A percentile compares a stretch with the other conserved stretches of the same genome.
Evolutionary conservation across 2,329 filamentous ascomycete species (phyloP).

Genomic region (Massarina eburnea): DNA sequence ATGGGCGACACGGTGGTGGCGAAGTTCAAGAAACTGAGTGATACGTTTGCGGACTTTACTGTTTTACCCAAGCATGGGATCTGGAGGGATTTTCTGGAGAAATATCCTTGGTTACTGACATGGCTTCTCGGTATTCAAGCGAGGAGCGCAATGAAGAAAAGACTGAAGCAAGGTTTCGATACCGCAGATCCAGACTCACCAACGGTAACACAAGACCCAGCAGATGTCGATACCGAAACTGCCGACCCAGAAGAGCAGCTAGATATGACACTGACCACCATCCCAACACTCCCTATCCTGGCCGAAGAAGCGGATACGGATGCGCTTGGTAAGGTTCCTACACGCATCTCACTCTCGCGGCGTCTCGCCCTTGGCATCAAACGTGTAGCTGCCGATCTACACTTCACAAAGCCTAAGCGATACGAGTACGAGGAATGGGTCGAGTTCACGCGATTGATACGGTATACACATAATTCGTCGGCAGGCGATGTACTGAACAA

Average conservation of each 20-base stretch:
- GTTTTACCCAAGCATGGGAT: slow-evolving; percentile 64
- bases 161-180: slow-evolving; percentile 52
- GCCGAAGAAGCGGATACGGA: slow-evolving; percentile 38
- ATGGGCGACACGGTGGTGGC: slow-evolving; percentile 78
- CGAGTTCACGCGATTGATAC: slow-evolving; percentile 75
- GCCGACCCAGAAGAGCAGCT: slow-evolving; percentile 12
- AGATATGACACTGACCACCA: slow-evolving; percentile 1
- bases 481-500: slow-evolving; percentile 33
- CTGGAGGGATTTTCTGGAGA: slow-evolving; percentile 54
- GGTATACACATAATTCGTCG: slow-evolving; percentile 20
- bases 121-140: slow-evolving; percentile 40
- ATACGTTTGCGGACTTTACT: slow-evolving; percentile 64
- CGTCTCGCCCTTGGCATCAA: slow-evolving; percentile 71
- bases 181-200: slow-evolving; percentile 34
- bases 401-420: slow-evolving; percentile 57
- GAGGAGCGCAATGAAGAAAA: slow-evolving; percentile 36
- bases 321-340: slow-evolving; percentile 40
- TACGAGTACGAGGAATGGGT: slow-evolving; percentile 88
- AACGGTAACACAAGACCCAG: slow-evolving; percentile 19
- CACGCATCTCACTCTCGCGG: slow-evolving; percentile 61
- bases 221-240: not conserved
- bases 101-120: slow-evolving; percentile 48
- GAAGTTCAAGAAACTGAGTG: slow-evolving; percentile 64
- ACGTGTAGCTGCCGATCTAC: slow-evolving; percentile 64
- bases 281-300: slow-evolving; percentile 47